Conservation (phyloP, 2,329 filamentous ascomycete genomes). For the Rhexocercosporidium sp. region DNA sequence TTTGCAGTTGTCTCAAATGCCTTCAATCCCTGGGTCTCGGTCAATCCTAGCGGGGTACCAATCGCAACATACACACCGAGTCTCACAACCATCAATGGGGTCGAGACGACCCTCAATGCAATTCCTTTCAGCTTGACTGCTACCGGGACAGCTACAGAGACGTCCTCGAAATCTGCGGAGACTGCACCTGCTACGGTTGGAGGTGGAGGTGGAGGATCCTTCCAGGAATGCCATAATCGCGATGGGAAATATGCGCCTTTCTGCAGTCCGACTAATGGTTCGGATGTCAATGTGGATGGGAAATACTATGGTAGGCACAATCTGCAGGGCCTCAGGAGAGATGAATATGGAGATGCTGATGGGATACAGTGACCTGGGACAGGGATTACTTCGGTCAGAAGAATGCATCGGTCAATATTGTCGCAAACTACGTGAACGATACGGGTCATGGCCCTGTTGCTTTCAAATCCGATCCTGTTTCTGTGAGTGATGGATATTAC, state of each 20-base stretch:
- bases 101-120: slow-evolving; percentile 33
- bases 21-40: slow-evolving; percentile 37
- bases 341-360: background rate
- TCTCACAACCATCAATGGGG: slow-evolving; percentile 33
- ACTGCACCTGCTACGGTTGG: slow-evolving; percentile 33
- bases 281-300: slow-evolving; percentile 36
- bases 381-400: slow-evolving; percentile 31
- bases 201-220: slow-evolving; percentile 37
- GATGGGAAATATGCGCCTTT: slow-evolving; percentile 38
- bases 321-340: too few relatives aligned
- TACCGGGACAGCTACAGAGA: slow-evolving; percentile 26
- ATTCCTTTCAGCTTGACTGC: slow-evolving; percentile 32
- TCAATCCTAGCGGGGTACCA: slow-evolving; percentile 34
- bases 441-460: slow-evolving; percentile 36
- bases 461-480: slow-evolving; percentile 34
- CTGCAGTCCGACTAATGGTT: slow-evolving; percentile 40
- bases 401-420: slow-evolving; percentile 36
- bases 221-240: slow-evolving; percentile 38
- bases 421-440: slow-evolving; percentile 39
- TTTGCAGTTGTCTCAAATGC: slow-evolving; percentile 3
- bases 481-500: slow-evolving; percentile 32
- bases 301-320: slow-evolving; percentile 39
- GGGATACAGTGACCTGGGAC: slow-evolving; percentile 40
- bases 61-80: slow-evolving; percentile 37
- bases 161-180: slow-evolving; percentile 21